A percentile compares a stretch with the other conserved stretches of the same genome.
These are phyloP conservation scores for Claviceps pazoutovae DNA, from an alignment of 2,329 filamentous ascomycete genomes.

Conservation along the genomic window DNA sequence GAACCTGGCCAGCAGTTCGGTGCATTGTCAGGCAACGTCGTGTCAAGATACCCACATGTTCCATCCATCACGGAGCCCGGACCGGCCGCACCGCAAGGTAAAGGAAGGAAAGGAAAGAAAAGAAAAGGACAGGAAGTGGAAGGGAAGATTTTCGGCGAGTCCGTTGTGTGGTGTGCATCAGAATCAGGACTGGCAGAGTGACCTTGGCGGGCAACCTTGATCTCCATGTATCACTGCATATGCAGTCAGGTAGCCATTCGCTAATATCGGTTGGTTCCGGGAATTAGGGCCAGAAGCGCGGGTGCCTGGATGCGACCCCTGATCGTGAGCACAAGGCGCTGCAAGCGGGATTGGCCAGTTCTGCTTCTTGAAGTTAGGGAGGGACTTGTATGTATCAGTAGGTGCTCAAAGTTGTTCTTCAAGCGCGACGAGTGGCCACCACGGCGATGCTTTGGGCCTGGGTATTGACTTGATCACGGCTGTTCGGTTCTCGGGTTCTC, in stretches of 20 bases:
- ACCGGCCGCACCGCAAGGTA: background rate
- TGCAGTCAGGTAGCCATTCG: background rate
- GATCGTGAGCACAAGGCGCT: background rate
- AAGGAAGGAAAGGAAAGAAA: background rate
- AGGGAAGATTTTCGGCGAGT: too few relatives aligned
- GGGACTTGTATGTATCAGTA: too few relatives aligned
- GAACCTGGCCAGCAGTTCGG: background rate
- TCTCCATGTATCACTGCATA: background rate
- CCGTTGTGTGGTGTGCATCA: too few relatives aligned
- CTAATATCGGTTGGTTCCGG: slow-evolving; percentile 3
- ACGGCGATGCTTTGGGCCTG: background rate
- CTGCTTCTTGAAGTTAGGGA: background rate
- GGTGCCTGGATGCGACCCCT: background rate
- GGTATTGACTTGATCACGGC: background rate
- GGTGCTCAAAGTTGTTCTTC: background rate
- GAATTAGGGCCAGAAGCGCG: slow-evolving; percentile 1
- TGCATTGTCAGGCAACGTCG: background rate
- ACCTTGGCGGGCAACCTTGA: background rate
- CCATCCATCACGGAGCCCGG: background rate
- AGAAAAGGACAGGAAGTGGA: too few relatives aligned
- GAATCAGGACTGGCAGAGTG: too few relatives aligned
- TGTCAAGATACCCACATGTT: background rate
- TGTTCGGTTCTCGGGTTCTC: background rate
- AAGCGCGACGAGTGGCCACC: background rate
- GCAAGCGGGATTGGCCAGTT: slow-evolving; percentile 1